These are phyloP conservation scores for Pulveroboletus sp. DNA, from an alignment of 768 basidiomycete genomes.

Conservation along the genomic window DNA sequence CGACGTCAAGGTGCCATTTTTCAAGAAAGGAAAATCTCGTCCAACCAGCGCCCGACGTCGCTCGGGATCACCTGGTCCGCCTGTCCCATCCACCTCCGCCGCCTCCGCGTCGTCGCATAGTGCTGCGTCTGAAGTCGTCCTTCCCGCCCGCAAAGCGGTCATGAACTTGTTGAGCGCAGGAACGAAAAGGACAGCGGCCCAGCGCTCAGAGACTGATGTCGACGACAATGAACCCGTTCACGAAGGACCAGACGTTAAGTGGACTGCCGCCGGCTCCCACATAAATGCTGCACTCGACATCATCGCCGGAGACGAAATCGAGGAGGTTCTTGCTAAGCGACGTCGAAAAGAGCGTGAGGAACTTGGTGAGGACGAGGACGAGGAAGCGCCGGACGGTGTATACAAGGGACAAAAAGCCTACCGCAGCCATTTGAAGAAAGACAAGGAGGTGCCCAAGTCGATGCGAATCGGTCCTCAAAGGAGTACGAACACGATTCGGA, in stretches of 20 bases:
- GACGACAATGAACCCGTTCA: slow-evolving; percentile 44
- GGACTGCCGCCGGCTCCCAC: slow-evolving; percentile 76
- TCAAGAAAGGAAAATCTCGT: slow-evolving; percentile 80
- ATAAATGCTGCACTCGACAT: slow-evolving; percentile 68
- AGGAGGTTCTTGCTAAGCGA: slow-evolving; percentile 70
- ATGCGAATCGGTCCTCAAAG: slow-evolving; percentile 83
- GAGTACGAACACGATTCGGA: slow-evolving; percentile 77
- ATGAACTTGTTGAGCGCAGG: slow-evolving; percentile 76
- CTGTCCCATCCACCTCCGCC: slow-evolving; percentile 19
- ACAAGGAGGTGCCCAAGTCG: slow-evolving; percentile 78
- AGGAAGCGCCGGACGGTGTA: slow-evolving; percentile 66
- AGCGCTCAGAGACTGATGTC: slow-evolving; percentile 42
- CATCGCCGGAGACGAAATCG: slow-evolving; percentile 76
- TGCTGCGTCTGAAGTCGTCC: slow-evolving; percentile 60
- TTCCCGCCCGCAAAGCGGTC: slow-evolving; percentile 65
- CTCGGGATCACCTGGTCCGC: slow-evolving; percentile 54
- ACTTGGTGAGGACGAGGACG: slow-evolving; percentile 48
- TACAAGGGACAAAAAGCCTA: slow-evolving; percentile 86
- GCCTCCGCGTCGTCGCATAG: slow-evolving; percentile 27
- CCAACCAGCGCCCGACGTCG: slow-evolving; percentile 76
- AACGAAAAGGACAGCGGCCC: slow-evolving; percentile 57
- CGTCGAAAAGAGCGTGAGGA: slow-evolving; percentile 52
- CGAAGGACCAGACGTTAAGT: slow-evolving; percentile 64
- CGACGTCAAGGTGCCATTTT: slow-evolving; percentile 70
- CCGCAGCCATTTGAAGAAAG: slow-evolving; percentile 74